phyloP scores from a whole-genome alignment of 2,329 filamentous ascomycete species.

The Pseudogymnoascus sp. region DNA sequence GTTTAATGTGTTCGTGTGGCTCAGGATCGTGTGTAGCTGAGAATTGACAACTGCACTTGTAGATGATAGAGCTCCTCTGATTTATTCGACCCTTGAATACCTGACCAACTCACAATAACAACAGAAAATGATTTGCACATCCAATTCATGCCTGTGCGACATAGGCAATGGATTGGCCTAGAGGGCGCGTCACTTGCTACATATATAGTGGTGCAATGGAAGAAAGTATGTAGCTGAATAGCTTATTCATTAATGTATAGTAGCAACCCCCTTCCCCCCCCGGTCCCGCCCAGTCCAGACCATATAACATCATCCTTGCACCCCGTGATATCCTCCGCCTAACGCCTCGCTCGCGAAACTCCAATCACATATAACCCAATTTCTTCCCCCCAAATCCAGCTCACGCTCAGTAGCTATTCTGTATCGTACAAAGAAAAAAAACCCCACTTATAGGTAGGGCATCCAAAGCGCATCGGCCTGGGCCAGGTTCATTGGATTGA shows the following conservation, averaged over 20 bases:
- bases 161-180: background rate
- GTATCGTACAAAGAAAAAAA: slow-evolving; percentile 3
- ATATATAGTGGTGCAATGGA: background rate
- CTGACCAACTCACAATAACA: background rate
- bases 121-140: background rate
- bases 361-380: slow-evolving; percentile 1
- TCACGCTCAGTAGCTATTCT: background rate
- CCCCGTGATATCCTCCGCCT: background rate
- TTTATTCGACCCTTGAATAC: background rate
- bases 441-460: slow-evolving; percentile 65
- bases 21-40: background rate
- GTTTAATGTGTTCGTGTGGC: background rate
- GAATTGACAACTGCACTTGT: background rate
- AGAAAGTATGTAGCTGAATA: background rate
- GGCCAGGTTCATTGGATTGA: slow-evolving; percentile 82
- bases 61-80: background rate
- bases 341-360: slow-evolving; percentile 8
- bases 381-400: background rate
- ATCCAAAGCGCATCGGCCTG: slow-evolving; percentile 94
- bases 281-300: background rate
- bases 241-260: slow-evolving; percentile 6
- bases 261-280: background rate
- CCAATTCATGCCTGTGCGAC: background rate
- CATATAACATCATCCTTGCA: background rate
- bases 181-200: background rate